phyloP scores from a whole-genome alignment of 108 stramenopile genomes.

The Bacterosira constricta region DNA sequence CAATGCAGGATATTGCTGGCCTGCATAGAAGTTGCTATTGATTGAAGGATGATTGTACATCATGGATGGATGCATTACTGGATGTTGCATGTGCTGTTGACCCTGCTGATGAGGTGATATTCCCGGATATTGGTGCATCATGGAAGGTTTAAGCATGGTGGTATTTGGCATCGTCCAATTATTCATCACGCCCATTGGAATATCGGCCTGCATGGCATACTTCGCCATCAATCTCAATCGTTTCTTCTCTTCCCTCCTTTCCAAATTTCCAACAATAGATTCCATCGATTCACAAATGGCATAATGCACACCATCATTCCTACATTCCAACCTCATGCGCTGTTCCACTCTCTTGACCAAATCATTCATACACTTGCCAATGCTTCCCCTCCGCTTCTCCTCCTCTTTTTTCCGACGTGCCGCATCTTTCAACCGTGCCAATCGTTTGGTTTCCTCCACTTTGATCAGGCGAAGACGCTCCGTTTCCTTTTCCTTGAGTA shows the following conservation, averaged over 20 bases:
- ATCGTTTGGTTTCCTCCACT: slow-evolving; percentile 13
- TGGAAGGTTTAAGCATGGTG: too few relatives aligned
- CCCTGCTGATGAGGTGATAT: too few relatives aligned
- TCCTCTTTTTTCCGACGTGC: slow-evolving; percentile 26
- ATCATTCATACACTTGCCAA: not conserved
- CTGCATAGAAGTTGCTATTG: too few relatives aligned
- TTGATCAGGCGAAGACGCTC: not conserved
- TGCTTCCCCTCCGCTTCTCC: not conserved
- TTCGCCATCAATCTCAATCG: not conserved
- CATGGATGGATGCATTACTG: too few relatives aligned
- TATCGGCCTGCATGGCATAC: not conserved
- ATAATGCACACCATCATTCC: slow-evolving; percentile 12
- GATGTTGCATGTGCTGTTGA: too few relatives aligned
- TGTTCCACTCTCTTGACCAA: slow-evolving; percentile 9
- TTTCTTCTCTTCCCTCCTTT: not conserved
- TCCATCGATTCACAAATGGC: slow-evolving; percentile 20
- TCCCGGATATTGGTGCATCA: too few relatives aligned
- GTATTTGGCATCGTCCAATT: not conserved
- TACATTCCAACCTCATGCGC: slow-evolving; percentile 9
- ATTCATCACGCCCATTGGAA: not conserved
- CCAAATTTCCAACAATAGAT: not conserved
- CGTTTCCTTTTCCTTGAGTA: slow-evolving; percentile 36
- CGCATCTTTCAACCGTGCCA: not conserved
- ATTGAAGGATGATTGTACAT: too few relatives aligned
- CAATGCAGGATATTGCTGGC: not conserved